Conservation (phyloP, 2,329 filamentous ascomycete species). For the Taxawa tesnikishii region DNA sequence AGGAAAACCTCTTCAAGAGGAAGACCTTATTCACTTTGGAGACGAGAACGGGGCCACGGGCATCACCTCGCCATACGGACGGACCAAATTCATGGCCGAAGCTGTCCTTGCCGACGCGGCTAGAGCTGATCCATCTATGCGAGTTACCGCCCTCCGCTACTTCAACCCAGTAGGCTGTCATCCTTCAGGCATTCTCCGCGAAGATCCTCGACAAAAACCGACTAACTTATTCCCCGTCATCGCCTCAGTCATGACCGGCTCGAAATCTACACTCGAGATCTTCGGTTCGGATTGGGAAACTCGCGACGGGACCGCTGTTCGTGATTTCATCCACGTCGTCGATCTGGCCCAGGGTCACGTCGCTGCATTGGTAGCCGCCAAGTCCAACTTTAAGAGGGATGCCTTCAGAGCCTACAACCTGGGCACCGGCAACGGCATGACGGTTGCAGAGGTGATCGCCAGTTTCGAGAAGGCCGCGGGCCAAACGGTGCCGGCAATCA, state of each 20-base stretch:
- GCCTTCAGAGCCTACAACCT: constrained; percentile 18
- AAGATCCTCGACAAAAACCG: no score
- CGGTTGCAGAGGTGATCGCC: constrained; percentile 22
- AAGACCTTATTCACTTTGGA: constrained; percentile 22
- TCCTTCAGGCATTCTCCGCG: no score
- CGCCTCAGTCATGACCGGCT: constrained; percentile 46
- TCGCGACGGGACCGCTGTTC: no score
- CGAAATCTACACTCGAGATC: no score
- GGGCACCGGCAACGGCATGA: no score
- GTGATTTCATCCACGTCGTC: constrained; percentile 53
- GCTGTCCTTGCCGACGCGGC: constrained; percentile 52
- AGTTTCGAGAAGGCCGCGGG: constrained; percentile 25
- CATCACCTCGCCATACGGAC: constrained; percentile 56
- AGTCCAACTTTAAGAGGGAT: constrained; percentile 26
- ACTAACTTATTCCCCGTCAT: constrained; percentile 56
- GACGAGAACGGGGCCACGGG: constrained; percentile 44
- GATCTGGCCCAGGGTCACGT: constrained; percentile 54
- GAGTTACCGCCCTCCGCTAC: no score
- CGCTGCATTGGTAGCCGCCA: no score
- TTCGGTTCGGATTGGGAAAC: constrained; percentile 56
- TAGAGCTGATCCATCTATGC: constrained; percentile 58
- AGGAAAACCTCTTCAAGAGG: constrained; percentile 12
- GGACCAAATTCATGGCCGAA: constrained; percentile 47
- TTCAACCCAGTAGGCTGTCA: no score
- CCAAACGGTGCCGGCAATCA: constrained; percentile 21